phyloP scores from a whole-genome alignment of 441 rosid genomes.

The Aleurites moluccanus region DNA sequence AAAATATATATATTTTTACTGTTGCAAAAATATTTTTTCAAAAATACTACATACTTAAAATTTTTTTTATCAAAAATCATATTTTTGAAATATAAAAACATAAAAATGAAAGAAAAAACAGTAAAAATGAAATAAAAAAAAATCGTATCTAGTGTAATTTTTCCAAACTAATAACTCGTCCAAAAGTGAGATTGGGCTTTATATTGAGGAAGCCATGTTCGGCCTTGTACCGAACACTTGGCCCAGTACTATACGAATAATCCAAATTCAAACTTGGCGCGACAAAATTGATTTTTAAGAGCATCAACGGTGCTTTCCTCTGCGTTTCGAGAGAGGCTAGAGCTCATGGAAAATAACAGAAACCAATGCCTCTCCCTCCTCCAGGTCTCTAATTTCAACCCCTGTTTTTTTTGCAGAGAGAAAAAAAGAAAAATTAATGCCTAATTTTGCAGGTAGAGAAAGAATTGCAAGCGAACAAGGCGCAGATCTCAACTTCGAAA shows the following conservation, averaged over 20 bases:
- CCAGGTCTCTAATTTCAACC: conserved; percentile 39
- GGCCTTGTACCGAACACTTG: neutral
- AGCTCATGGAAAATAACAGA: conserved; percentile 61
- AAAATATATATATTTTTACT: no score
- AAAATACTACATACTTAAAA: no score
- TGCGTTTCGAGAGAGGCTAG: conserved; percentile 69
- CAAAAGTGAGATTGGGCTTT: neutral
- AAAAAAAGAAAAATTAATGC: neutral
- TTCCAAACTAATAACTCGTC: no score
- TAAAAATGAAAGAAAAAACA: no score
- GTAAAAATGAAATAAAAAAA: no score
- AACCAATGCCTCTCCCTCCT: conserved; percentile 58
- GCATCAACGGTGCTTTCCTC: conserved; percentile 57
- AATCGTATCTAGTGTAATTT: no score
- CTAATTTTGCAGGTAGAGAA: conserved; percentile 55
- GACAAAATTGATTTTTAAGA: neutral
- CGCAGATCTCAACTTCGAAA: conserved; percentile 45
- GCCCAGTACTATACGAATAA: conserved; percentile 4
- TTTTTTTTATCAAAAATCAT: no score
- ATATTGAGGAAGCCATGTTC: neutral
- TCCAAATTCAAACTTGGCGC: neutral
- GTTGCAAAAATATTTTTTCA: no score
- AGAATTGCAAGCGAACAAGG: conserved; percentile 51
- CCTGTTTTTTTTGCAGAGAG: conserved; percentile 21
- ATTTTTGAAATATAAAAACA: no score